These are phyloP conservation scores for Hyaloperonospora brassicae DNA, from an alignment of 352 stramenopile species.

Conservation along the genomic window DNA sequence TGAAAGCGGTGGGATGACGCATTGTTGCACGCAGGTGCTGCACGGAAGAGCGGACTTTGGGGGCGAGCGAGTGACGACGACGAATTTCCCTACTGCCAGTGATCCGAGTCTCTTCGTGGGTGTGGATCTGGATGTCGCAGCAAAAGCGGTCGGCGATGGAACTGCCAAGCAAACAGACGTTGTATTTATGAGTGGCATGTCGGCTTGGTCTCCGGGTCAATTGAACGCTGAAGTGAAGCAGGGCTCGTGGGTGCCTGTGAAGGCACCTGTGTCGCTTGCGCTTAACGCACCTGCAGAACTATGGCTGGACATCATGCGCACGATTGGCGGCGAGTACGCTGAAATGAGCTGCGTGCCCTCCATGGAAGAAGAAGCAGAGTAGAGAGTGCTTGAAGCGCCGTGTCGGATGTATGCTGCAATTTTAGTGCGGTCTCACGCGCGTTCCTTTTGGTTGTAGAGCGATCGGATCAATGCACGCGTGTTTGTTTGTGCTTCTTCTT, in stretches of 20 bases:
- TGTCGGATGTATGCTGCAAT: neutral
- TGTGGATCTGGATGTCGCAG: conserved; percentile 56
- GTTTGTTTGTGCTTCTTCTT: conserved; percentile 32
- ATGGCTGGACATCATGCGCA: conserved; percentile 61
- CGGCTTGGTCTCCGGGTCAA: conserved; percentile 58
- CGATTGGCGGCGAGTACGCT: conserved; percentile 62
- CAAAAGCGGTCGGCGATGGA: conserved; percentile 47
- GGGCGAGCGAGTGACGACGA: conserved; percentile 37
- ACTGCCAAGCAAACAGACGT: conserved; percentile 49
- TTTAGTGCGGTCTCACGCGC: conserved; percentile 8
- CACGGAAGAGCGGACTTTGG: conserved; percentile 55
- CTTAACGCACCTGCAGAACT: conserved; percentile 57
- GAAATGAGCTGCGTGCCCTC: conserved; percentile 57
- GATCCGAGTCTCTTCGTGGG: conserved; percentile 55
- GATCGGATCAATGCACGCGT: neutral
- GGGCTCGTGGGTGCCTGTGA: conserved; percentile 67
- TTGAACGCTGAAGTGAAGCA: conserved; percentile 61
- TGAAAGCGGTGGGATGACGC: too few species aligned
- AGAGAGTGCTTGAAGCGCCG: neutral
- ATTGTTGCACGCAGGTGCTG: conserved; percentile 33
- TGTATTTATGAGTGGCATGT: conserved; percentile 73
- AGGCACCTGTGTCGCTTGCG: conserved; percentile 60
- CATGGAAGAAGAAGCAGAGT: conserved; percentile 35
- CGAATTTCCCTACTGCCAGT: conserved; percentile 35
- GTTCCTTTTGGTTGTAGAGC: conserved; percentile 19